Base-by-base conservation (phyloP, 1,139 yeast species). In the Debaryomycetaceae sp. region DNA sequence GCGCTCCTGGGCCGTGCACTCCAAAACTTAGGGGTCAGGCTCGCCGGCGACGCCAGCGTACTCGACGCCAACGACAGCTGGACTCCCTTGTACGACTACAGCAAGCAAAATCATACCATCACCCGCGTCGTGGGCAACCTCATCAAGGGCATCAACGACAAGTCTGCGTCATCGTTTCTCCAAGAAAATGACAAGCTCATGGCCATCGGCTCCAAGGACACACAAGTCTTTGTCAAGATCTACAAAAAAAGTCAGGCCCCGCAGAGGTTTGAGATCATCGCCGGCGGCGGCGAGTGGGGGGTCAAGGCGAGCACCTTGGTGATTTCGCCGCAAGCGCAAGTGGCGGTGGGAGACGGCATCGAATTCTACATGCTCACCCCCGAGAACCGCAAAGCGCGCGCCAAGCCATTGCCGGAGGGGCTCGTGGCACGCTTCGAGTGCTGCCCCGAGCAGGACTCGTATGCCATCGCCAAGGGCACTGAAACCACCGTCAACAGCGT, bases 201-300 rank as follows among this genome's bases (percentile, higher is more conserved):
- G 70, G 53, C 55, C 25, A 51, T 75, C 8, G 65, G 58, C 23
- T 60, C 72, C 13, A 71, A 71, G 42, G 68, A 58, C 34, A 51
- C 76, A 25, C 59, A 64, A 39, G 78, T 75, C 4, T 74, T 60
- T 44, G 71, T 63, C 20, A 65, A 61, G 38, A 29, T 65, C 11
- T 46, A 44, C 31, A 46, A 46, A 14, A 37, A 40, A 5, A 44
- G 46, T 4, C 16, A 29, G 5, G 37, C 29, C 9, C 43, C 43
- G 4, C 42, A 43, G 27, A 47, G 63, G 34, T 61, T 58, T 46
- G 67, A 72, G 44, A 78, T 78, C 13, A 66, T 75, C 23, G 83
- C 83, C 4, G 75, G 75, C 2, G 84, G 84, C 3, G 84, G 83
- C 2, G 72, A 75, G 8, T 78, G 83, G 84, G 80, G 82, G 1